Conservation (phyloP, 345 rosid genomes). For the Citrus inodora region DNA sequence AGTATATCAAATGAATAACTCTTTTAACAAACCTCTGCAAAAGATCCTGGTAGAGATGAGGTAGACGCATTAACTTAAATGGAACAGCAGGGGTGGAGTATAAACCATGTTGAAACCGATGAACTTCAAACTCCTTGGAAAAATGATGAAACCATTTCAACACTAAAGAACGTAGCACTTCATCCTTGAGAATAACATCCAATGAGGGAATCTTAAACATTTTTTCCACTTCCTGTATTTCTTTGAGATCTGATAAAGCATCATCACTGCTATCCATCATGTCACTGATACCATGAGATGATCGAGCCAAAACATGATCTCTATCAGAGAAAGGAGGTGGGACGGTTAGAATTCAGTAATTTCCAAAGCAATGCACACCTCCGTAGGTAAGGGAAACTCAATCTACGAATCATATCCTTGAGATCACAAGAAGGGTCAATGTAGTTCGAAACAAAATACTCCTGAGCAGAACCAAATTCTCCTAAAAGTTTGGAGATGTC, state of each 20-base stretch:
- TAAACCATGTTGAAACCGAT: slow-evolving; percentile 29
- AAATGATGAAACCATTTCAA: slow-evolving; percentile 71
- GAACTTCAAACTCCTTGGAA: slow-evolving; percentile 34
- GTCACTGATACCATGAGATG: slow-evolving; percentile 30
- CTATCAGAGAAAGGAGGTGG: slow-evolving; percentile 47
- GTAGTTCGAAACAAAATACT: slow-evolving; percentile 48
- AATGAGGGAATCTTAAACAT: slow-evolving; percentile 74
- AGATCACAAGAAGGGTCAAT: slow-evolving; percentile 47
- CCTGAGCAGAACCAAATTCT: slow-evolving; percentile 41
- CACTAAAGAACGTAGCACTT: slow-evolving; percentile 39
- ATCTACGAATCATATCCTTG: slow-evolving; percentile 48
- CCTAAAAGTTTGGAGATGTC: slow-evolving; percentile 51
- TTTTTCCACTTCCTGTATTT: slow-evolving; percentile 61
- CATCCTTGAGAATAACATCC: slow-evolving; percentile 52
- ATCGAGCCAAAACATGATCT: slow-evolving; percentile 30
- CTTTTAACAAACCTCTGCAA: slow-evolving; percentile 61
- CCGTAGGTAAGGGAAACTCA: slow-evolving; percentile 81
- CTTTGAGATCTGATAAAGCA: slow-evolving; percentile 47
- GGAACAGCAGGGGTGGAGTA: slow-evolving; percentile 63
- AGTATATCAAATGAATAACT: slow-evolving; percentile 14
- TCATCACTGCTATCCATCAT: slow-evolving; percentile 33
- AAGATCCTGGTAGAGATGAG: slow-evolving; percentile 78
- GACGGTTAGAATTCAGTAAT: slow-evolving; percentile 51
- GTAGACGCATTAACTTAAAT: slow-evolving; percentile 79
- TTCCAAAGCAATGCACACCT: slow-evolving; percentile 92